Percentiles rank a stretch among this genome's conserved stretches.
These are phyloP conservation scores for Gentiana straminea DNA, from an alignment of 257 asterid species.

Conservation along the genomic window DNA sequence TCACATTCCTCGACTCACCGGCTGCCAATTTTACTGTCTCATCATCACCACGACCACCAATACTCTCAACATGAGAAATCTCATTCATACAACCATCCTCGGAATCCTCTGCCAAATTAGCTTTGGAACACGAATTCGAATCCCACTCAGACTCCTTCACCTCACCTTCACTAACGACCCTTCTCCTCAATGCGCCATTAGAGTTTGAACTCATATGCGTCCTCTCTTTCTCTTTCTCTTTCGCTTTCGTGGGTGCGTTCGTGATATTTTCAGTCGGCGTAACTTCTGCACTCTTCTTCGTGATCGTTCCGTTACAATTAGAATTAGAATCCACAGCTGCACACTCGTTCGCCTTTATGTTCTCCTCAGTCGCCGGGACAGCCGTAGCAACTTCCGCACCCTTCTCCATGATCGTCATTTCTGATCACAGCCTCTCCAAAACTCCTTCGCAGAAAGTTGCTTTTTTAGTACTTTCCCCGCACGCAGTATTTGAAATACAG, in stretches of 20 bases:
- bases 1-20: conserved; percentile 5
- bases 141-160: conserved; percentile 11
- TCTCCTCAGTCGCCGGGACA: too few relatives aligned
- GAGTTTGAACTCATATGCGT: conserved; percentile 2
- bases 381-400: too few relatives aligned
- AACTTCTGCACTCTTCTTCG: conserved; percentile 30
- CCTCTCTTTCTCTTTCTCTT: conserved; percentile 1
- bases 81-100: conserved; percentile 6
- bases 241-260: conserved; percentile 1
- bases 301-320: too few relatives aligned
- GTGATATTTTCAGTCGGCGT: conserved; percentile 15
- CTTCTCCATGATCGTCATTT: conserved; percentile 29
- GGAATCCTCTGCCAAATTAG: conserved; percentile 5
- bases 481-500: too few relatives aligned
- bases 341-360: too few relatives aligned
- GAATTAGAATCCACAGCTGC: too few relatives aligned
- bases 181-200: conserved; percentile 32
- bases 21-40: conserved; percentile 17
- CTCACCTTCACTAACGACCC: conserved; percentile 12
- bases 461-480: too few relatives aligned
- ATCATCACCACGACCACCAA: conserved; percentile 16
- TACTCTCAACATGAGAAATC: conserved; percentile 9
- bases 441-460: not conserved
- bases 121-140: conserved; percentile 8
- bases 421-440: too few relatives aligned